Evolutionary conservation across 768 basidiomycete genomes (phyloP), one percentile per base, ranked within the genome.

Genomic region (Flagelloscypha sp.): DNA sequence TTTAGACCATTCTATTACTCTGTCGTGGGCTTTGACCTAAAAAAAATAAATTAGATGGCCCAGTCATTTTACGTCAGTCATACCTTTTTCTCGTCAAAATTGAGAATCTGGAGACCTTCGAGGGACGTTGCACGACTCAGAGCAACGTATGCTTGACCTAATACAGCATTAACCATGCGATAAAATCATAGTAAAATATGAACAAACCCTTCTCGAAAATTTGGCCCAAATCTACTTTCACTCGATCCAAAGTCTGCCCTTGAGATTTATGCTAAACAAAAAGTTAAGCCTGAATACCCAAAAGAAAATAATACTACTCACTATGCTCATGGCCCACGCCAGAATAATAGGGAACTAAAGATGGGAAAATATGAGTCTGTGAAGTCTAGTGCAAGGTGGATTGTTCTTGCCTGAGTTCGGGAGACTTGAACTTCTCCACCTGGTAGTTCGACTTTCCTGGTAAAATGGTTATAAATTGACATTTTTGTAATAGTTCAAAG

Each of bases 221-320:
- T 52, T 78, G 83, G 20, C 79, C 79, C 23, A 99, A 68, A 51
- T 98, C 93, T 27, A 98, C 93, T 52, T 85, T 94, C 47, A 98
- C 93, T 30, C 89, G 77, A 17, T 92, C 84, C 7, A 99, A 66
- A 0, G 95, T 98, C 57, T 98, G 95, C 8, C 95, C 95, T 56
- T 99, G 95, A 8, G 85, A 86, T 55, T 99, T 99, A 58, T 99
- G 95, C n/a, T n/a, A n/a, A n/a, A n/a, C n/a, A n/a, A n/a, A n/a
- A n/a, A n/a, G n/a, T n/a, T n/a, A n/a, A n/a, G n/a, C n/a, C n/a
- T n/a, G n/a, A n/a, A n/a, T n/a, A n/a, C n/a, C n/a, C n/a, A n/a
- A n/a, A n/a, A n/a, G n/a, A n/a, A n/a, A n/a, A n/a, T n/a, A n/a
- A n/a, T n/a, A n/a, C n/a, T n/a, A n/a, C n/a, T n/a, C n/a, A n/a